Base-by-base conservation (phyloP, 1,139 yeast genomes). In the Yamadazyma friedrichii region DNA sequence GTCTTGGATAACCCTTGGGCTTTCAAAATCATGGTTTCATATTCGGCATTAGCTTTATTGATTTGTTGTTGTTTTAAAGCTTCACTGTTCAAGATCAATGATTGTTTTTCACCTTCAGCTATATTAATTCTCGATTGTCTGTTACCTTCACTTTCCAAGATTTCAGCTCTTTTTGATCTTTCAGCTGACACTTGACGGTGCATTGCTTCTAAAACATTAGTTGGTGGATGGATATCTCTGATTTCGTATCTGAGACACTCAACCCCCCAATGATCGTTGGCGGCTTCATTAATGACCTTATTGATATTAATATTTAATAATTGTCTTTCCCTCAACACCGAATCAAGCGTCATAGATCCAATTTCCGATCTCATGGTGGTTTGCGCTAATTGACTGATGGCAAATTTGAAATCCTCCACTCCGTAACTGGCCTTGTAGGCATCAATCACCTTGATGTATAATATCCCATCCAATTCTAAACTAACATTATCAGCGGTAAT, bases 351-450 rank as follows among this genome's bases (percentile, higher is more conserved):
- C 68, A 87, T 67, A 47, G 86, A 85, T 39, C 95, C 95, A 55
- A 88, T 88, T 62, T 88, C 95, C 1, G 88, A 80, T 55, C 95
- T 74, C 95, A 88, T 88, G 31, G 95, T 86, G 15, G 96, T 87
- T 60, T 87, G 95, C 0, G 95, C 95, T 51, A 88, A 74, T 64
- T 88, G 95, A 39, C 85, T 74, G 43, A 88, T 82, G 36, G 95
- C 95, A 59, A 84, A 88, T 58, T 84, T 87, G 42, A 89, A 88
- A 56, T 88, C 93, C 55, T 88, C 95, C 27, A 88, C 95, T 5
- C 95, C 95, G 55, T 88, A 88, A 42, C 88, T 79, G 13, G 95
- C 95, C 67, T 84, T 85, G 61, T 82, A 87, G 6, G 95, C 86
- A 56, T 88, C 95, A 42, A 77, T 72, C 6, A 87, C 91, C 52